Evolutionary conservation across 805 yeast species (phyloP), one percentile per base, ranked within the genome.

Genomic region (Candida boidinii): DNA sequence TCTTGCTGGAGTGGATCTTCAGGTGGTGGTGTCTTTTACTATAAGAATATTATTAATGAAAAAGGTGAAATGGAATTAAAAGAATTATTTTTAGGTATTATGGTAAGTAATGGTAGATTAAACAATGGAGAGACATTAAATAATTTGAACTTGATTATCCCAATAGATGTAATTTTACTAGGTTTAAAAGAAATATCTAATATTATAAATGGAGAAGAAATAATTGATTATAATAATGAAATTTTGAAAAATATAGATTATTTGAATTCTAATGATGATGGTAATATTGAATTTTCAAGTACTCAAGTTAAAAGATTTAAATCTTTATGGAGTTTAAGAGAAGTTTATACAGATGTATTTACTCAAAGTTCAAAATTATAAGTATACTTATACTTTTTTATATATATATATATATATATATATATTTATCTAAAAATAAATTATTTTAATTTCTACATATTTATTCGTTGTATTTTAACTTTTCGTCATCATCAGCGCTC

Each of bases 1-100:
- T 52, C 66, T 7, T 67, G 71, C 43, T 68, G 73, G 73, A 62
- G 66, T 34, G 74, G 74, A 2, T 66, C 73, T 4, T 62, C 70
- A 1, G 74, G 74, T 0, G 73, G 73, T 0, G 71, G 68, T 0
- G 43, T 67, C 3, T 56, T 64, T 27, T 19, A n/a, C n/a, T n/a
- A n/a, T n/a, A n/a, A n/a, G n/a, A n/a, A n/a, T n/a, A n/a, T n/a
- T n/a, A n/a, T n/a, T n/a, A n/a, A n/a, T n/a, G n/a, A 26, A 2
- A 23, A 36, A 2, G 29, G 42, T 13, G 48, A 45, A n/a, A 4
- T 8, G 5, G 30, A 31, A 6, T 12, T 16, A 1, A 10, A 13
- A 3, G 34, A 35, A 14, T 39, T 48, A 11, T 41, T 68, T 9
- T 31, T 63, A 7, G 74, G 72, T 0, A 36, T 68, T 5, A 61